phyloP scores from a whole-genome alignment of 768 basidiomycete genomes.

The Agaricus bisporus region DNA sequence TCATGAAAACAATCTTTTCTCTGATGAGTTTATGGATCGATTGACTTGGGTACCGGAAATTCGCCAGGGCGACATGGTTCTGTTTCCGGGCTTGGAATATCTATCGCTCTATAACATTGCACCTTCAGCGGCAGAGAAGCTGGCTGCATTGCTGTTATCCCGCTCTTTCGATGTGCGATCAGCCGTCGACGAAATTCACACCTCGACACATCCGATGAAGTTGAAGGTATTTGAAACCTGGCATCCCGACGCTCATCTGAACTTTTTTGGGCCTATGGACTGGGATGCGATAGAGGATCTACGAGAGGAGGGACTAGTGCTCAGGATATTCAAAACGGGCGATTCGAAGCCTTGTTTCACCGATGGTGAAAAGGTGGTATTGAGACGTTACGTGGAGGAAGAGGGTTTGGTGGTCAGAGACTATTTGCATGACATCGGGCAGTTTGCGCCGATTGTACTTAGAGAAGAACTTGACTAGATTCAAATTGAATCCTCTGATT shows the following conservation, averaged over 20 bases:
- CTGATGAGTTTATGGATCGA: not conserved
- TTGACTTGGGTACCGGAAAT: slow-evolving; percentile 1
- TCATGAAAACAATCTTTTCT: not conserved
- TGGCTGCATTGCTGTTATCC: not conserved
- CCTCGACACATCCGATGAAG: not conserved
- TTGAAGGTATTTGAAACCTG: slow-evolving; percentile 7
- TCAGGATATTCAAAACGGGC: not conserved
- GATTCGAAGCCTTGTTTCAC: slow-evolving; percentile 1
- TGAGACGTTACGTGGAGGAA: slow-evolving; percentile 1
- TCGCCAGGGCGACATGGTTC: not conserved
- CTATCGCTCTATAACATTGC: slow-evolving; percentile 8
- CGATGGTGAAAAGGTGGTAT: not conserved
- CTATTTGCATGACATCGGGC: slow-evolving; percentile 7
- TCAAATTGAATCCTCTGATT: no score
- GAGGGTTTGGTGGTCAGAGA: slow-evolving; percentile 5
- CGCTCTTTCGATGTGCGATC: not conserved
- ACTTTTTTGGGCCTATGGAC: not conserved
- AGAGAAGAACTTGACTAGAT: not conserved
- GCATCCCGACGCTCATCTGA: not conserved
- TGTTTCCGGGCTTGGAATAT: slow-evolving; percentile 1
- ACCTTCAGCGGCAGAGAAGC: not conserved
- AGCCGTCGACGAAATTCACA: no score
- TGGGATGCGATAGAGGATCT: not conserved
- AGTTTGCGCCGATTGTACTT: slow-evolving; percentile 1
- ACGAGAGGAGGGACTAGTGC: slow-evolving; percentile 1